Conservation (phyloP, 768 basidiomycete species). For the Nevesoporus exiguus region DNA sequence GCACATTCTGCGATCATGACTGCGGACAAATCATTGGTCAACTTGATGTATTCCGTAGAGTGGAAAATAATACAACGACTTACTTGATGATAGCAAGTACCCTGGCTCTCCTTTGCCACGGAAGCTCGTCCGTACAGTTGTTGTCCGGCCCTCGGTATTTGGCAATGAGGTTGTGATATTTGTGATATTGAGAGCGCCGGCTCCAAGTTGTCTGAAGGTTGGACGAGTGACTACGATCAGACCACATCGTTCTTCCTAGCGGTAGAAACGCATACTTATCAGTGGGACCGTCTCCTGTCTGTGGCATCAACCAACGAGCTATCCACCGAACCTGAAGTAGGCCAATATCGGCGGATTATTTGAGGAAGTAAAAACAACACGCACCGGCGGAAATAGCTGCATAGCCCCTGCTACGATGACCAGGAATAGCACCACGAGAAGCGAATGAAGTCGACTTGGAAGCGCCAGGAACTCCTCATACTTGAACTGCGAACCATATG, state of each 20-base stretch:
- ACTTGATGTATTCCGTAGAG: neutral
- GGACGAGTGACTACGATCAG: neutral
- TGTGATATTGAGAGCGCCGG: slow-evolving; percentile 57
- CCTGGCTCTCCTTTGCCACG: slow-evolving; percentile 76
- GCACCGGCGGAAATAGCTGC: slow-evolving; percentile 36
- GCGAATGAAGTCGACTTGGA: slow-evolving; percentile 38
- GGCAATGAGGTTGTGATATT: slow-evolving; percentile 69
- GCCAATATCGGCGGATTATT: neutral
- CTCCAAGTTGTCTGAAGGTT: slow-evolving; percentile 46
- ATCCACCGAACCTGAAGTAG: slow-evolving; percentile 48
- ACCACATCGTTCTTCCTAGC: neutral
- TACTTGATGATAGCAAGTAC: slow-evolving; percentile 36
- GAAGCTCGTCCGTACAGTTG: slow-evolving; percentile 53
- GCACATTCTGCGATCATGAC: slow-evolving; percentile 81
- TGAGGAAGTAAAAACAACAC: slow-evolving; percentile 11
- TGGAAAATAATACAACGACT: neutral
- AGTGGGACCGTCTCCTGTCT: slow-evolving; percentile 60
- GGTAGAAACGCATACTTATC: slow-evolving; percentile 45
- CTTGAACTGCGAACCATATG: slow-evolving; percentile 69
- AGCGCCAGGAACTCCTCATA: slow-evolving; percentile 69
- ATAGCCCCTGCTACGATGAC: slow-evolving; percentile 24
- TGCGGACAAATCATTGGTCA: slow-evolving; percentile 24
- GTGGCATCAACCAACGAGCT: slow-evolving; percentile 45
- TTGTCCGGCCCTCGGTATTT: slow-evolving; percentile 38
- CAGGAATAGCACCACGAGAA: slow-evolving; percentile 37